A percentile compares a stretch with the other conserved stretches of the same genome.
Evolutionary conservation across 805 yeast genomes (phyloP).

Genomic region (Saccharomycopsis amapae): DNA sequence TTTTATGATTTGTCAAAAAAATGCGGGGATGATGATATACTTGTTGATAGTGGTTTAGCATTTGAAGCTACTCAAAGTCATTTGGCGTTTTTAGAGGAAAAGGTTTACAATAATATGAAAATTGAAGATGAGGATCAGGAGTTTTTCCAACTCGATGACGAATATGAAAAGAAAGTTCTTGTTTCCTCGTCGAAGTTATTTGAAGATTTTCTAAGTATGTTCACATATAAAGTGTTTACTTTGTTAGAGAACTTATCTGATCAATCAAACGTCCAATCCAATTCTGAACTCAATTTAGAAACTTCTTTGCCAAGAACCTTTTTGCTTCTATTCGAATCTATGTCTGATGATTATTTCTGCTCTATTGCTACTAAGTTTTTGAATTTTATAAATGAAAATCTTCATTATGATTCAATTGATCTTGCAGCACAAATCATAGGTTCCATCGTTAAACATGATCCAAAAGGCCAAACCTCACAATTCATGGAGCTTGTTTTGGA

Average conservation of each 20-base stretch:
- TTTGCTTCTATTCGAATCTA: constrained; percentile 48
- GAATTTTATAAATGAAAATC: constrained; percentile 52
- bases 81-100: constrained; percentile 44
- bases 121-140: constrained; percentile 21
- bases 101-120: constrained; percentile 30
- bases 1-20: constrained; percentile 47
- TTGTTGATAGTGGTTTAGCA: constrained; percentile 29
- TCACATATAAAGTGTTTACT: constrained; percentile 52
- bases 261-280: constrained; percentile 45
- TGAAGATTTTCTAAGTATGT: constrained; percentile 46
- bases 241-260: constrained; percentile 67
- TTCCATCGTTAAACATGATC: constrained; percentile 59
- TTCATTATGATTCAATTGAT: constrained; percentile 51
- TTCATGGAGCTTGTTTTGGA: constrained; percentile 40
- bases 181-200: constrained; percentile 70
- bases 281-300: constrained; percentile 33
- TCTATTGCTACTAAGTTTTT: constrained; percentile 35
- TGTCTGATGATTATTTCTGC: constrained; percentile 50
- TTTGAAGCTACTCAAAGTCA: constrained; percentile 61
- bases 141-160: constrained; percentile 34
- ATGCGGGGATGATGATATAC: constrained; percentile 27
- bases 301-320: constrained; percentile 36
- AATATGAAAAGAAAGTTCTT: constrained; percentile 49
- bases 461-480: constrained; percentile 38
- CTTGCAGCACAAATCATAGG: constrained; percentile 69